phyloP scores from a whole-genome alignment of 1,139 yeast species.

The Eremothecium sinecaudum region DNA sequence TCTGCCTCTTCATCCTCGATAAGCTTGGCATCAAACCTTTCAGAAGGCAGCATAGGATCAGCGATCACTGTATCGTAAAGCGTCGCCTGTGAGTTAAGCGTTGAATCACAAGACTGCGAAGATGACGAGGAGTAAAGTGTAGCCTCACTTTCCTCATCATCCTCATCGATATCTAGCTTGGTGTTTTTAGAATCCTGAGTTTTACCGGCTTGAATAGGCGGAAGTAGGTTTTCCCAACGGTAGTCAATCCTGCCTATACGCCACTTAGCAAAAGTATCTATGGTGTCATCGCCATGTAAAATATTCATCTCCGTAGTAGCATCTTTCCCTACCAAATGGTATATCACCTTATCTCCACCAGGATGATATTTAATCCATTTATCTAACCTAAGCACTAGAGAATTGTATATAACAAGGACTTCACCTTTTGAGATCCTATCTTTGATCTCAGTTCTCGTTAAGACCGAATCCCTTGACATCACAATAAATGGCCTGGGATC shows the following conservation, averaged over 20 bases:
- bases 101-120: not conserved
- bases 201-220: constrained; percentile 57
- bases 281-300: constrained; percentile 58
- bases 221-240: constrained; percentile 65
- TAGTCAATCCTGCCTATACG: constrained; percentile 53
- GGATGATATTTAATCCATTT: constrained; percentile 70
- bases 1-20: constrained; percentile 45
- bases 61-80: constrained; percentile 36
- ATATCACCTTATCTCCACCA: constrained; percentile 80
- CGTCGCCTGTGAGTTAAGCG: no score
- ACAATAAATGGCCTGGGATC: no score
- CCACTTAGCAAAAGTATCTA: constrained; percentile 42
- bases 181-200: not conserved
- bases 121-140: not conserved
- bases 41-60: constrained; percentile 47
- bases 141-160: not conserved
- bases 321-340: constrained; percentile 79
- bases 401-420: constrained; percentile 57
- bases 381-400: constrained; percentile 54
- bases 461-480: no score
- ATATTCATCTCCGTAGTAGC: constrained; percentile 88
- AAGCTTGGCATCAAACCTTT: constrained; percentile 47
- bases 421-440: constrained; percentile 58
- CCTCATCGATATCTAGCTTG: no score
- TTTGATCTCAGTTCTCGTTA: constrained; percentile 36